Evolutionary conservation across 139 green algal genomes (phyloP).

Genomic region (Trebouxia sp.): DNA sequence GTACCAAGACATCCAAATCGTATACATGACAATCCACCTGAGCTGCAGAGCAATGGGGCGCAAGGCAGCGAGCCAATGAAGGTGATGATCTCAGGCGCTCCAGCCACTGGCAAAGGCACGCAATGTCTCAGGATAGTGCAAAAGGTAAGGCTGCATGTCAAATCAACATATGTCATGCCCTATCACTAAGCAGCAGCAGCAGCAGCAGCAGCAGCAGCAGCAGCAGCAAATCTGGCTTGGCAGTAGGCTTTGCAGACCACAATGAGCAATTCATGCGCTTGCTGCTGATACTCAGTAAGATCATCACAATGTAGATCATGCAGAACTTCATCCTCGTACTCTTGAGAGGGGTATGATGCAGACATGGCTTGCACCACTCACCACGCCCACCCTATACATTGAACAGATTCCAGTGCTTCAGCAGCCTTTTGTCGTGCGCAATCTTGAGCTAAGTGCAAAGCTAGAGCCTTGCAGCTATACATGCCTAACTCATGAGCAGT

Average conservation of each 20-base stretch:
- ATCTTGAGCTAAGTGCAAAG: too few species aligned
- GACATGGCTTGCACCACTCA: too few species aligned
- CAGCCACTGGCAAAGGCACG: conserved; percentile 97
- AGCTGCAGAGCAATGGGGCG: background rate
- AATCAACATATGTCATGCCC: too few species aligned
- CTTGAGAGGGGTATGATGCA: too few species aligned
- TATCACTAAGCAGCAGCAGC: background rate
- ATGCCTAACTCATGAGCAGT: too few species aligned
- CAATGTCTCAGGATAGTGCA: conserved; percentile 91
- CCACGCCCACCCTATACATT: too few species aligned
- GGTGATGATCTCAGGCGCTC: conserved; percentile 95
- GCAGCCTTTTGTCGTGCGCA: too few species aligned
- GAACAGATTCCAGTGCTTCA: too few species aligned
- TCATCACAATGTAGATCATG: background rate
- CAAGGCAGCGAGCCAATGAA: conserved; percentile 41
- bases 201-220: background rate
- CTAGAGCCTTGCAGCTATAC: too few species aligned
- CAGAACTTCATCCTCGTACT: too few species aligned
- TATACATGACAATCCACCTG: too few species aligned
- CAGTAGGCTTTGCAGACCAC: background rate
- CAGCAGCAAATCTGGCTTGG: background rate
- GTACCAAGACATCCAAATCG: too few species aligned
- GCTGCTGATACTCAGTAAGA: background rate
- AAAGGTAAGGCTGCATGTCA: conserved; percentile 58
- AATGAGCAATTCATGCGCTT: background rate